These are phyloP conservation scores for Cladosporium colombiae DNA, from an alignment of 2,329 filamentous ascomycete genomes.

Conservation along the genomic window DNA sequence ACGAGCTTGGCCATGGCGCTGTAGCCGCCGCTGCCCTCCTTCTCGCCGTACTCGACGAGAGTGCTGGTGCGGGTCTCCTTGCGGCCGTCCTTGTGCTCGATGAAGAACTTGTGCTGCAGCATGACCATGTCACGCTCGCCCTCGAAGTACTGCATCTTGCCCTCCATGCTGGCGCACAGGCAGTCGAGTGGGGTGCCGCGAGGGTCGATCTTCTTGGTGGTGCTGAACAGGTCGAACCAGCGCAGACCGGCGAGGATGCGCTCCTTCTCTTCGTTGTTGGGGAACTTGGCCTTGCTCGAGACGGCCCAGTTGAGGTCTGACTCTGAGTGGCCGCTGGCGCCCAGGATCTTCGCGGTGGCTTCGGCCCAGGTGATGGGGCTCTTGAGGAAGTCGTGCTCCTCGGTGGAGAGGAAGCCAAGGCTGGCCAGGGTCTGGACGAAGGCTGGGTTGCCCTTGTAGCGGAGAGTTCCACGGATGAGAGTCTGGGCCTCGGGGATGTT, in stretches of 20 bases:
- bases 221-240: conserved; percentile 71
- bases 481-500: conserved; percentile 88
- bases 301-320: conserved; percentile 69
- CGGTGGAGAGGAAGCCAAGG: conserved; percentile 82
- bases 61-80: conserved; percentile 79
- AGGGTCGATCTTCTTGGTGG: conserved; percentile 67
- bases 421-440: conserved; percentile 87
- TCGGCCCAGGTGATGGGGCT: conserved; percentile 73
- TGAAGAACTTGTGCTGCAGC: conserved; percentile 80
- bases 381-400: conserved; percentile 65
- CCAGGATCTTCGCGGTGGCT: conserved; percentile 75
- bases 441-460: conserved; percentile 87
- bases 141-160: conserved; percentile 86
- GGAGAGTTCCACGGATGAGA: conserved; percentile 78
- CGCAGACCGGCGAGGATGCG: conserved; percentile 70
- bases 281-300: conserved; percentile 72
- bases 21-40: conserved; percentile 63
- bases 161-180: conserved; percentile 83
- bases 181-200: conserved; percentile 82
- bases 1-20: conserved; percentile 82
- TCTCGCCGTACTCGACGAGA: conserved; percentile 78
- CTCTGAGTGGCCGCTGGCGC: conserved; percentile 65
- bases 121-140: conserved; percentile 82
- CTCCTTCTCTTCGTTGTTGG: conserved; percentile 65
- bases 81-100: conserved; percentile 77